Conservation (phyloP, 345 rosid genomes). For the Nephelium lappaceum region DNA sequence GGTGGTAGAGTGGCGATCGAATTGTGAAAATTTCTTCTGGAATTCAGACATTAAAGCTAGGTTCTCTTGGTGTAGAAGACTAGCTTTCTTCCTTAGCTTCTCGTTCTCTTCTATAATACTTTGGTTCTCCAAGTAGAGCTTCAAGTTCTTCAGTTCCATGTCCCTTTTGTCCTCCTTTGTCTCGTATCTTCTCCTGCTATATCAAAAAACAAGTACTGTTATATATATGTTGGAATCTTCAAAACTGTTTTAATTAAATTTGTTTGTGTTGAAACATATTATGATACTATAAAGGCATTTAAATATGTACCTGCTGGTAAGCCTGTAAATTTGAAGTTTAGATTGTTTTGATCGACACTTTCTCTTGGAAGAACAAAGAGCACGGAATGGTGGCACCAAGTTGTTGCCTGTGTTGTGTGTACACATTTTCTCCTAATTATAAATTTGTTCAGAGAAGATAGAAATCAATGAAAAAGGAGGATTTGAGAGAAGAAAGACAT, state of each 20-base stretch:
- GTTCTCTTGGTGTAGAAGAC: slow-evolving; percentile 61
- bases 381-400: slow-evolving; percentile 26
- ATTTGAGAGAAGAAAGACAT: slow-evolving; percentile 16
- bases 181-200: slow-evolving; percentile 33
- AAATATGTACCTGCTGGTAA: slow-evolving; percentile 42
- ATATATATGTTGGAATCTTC: not conserved
- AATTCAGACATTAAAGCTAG: slow-evolving; percentile 47
- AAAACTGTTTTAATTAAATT: not conserved
- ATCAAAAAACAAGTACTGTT: not conserved
- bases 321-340: slow-evolving; percentile 48
- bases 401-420: slow-evolving; percentile 31
- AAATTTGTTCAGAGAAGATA: slow-evolving; percentile 2
- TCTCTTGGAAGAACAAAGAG: slow-evolving; percentile 28
- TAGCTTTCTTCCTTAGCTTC: slow-evolving; percentile 58
- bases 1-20: slow-evolving; percentile 32
- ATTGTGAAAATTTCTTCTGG: slow-evolving; percentile 44
- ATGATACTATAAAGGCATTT: too few relatives aligned
- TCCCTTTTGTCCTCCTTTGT: slow-evolving; percentile 32
- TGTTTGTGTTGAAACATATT: not conserved
- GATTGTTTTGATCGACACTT: slow-evolving; percentile 41
- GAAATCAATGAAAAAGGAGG: not conserved
- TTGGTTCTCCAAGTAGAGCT: slow-evolving; percentile 62
- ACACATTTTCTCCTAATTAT: slow-evolving; percentile 34
- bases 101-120: slow-evolving; percentile 65
- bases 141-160: slow-evolving; percentile 58